Percentiles rank a stretch among this genome's conserved stretches.
These are phyloP conservation scores for Aureobasidium sp. DNA, from an alignment of 2,329 filamentous ascomycete species.

Conservation along the genomic window DNA sequence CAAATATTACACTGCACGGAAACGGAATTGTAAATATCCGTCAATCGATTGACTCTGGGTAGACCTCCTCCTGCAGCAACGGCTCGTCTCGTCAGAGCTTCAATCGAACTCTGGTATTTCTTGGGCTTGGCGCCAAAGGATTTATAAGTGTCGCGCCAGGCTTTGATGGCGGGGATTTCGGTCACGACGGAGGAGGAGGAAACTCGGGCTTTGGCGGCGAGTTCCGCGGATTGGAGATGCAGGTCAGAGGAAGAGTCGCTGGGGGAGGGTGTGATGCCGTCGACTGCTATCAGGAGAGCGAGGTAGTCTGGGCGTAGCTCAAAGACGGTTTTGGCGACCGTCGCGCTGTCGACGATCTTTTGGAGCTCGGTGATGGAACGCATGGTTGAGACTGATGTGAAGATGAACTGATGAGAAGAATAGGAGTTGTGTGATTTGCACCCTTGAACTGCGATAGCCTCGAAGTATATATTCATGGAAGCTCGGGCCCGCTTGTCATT, in stretches of 20 bases:
- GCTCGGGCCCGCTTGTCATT: background rate
- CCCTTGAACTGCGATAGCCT: background rate
- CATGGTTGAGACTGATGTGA: background rate
- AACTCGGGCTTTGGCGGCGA: conserved; percentile 14
- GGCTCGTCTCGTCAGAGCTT: conserved; percentile 28
- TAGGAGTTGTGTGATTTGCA: background rate
- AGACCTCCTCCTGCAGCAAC: conserved; percentile 22
- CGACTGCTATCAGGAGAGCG: conserved; percentile 29
- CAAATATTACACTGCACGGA: background rate
- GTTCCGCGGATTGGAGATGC: conserved; percentile 26
- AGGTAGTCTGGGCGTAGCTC: conserved; percentile 32
- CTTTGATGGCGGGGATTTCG: conserved; percentile 30
- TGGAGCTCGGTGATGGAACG: background rate
- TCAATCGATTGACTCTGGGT: conserved; percentile 28
- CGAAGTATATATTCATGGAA: background rate
- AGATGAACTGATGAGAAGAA: background rate
- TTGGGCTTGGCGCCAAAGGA: conserved; percentile 33
- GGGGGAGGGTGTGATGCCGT: conserved; percentile 26
- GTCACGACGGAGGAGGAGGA: conserved; percentile 19
- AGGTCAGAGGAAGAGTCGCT: conserved; percentile 27
- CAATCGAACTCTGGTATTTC: conserved; percentile 31
- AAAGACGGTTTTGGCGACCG: conserved; percentile 18
- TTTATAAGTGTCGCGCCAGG: conserved; percentile 34
- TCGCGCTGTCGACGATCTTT: background rate
- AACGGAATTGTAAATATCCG: conserved; percentile 3